These are phyloP conservation scores for Solanum piurae DNA, from an alignment of 257 asterid genomes.

Conservation along the genomic window DNA sequence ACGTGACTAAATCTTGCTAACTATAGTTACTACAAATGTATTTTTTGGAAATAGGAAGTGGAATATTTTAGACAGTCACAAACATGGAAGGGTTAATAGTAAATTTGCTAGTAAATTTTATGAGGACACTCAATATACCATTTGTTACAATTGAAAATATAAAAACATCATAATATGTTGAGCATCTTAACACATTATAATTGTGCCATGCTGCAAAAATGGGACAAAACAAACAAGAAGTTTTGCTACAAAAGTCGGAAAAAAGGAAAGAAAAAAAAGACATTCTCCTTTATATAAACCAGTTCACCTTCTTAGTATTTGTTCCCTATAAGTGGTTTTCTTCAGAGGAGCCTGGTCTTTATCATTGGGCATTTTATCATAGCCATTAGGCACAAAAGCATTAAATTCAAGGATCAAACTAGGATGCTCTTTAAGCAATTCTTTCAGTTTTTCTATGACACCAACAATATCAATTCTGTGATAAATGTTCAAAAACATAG, in stretches of 20 bases:
- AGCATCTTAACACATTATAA: too few relatives aligned
- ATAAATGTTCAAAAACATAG: too few relatives aligned
- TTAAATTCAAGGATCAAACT: not conserved
- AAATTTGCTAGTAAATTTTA: too few relatives aligned
- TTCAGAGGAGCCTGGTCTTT: too few relatives aligned
- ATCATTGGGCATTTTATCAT: not conserved
- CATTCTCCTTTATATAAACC: too few relatives aligned
- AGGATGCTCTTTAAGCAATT: not conserved
- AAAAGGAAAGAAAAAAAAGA: too few relatives aligned
- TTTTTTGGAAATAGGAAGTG: not conserved
- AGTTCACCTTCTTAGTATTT: too few relatives aligned
- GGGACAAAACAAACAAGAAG: too few relatives aligned
- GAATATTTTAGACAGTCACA: not conserved
- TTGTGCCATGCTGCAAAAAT: too few relatives aligned
- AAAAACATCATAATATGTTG: not conserved
- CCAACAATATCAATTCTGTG: not conserved
- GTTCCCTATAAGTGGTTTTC: too few relatives aligned
- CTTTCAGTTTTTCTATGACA: not conserved
- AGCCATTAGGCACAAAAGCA: too few relatives aligned
- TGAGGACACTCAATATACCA: not conserved
- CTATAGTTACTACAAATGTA: not conserved
- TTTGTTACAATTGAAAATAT: not conserved
- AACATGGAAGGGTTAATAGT: not conserved
- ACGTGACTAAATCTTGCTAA: not conserved
- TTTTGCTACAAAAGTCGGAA: too few relatives aligned